Base-by-base conservation (phyloP, 1,284 basidiomycete genomes). In the Ustilago loliicola region DNA sequence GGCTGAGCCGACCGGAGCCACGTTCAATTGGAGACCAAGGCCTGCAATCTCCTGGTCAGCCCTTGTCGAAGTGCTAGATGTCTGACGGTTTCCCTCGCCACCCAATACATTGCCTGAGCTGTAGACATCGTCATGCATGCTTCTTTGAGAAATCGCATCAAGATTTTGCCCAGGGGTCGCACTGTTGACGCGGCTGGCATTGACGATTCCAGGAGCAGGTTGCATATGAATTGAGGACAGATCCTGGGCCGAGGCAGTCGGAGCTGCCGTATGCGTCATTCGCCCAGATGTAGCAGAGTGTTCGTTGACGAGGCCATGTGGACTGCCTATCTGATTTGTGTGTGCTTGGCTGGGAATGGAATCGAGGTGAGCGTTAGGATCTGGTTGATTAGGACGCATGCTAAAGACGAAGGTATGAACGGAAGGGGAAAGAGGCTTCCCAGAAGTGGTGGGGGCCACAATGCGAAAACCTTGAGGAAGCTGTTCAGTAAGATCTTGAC, bases 401-500 rank as follows among this genome's bases (percentile, higher is more conserved):
- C 25, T 50, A 25, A 45, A 57, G 21, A 13, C 47, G 40, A 45
- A 57, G 2, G 55, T 19, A 23, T 27, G 53, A 25, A 6, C 9
- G 13, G 34, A 21, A 21, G 53, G 5, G n/a, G 30, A 11, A 21
- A 23, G 1, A 52, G 25, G 29, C 23, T 10, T 30, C 29, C 4
- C 19, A 8, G 11, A 30, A 25, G 21, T n/a, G 7, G 45, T 10
- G 8, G 7, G 23, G 15, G 48, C 25, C 25, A 50, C 15, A 13
- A 19, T 1, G 38, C 19, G 9, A 15, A 8, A 3, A 25, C 27
- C 7, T 5, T 17, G 38, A 9, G 7, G 9, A 15, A 66, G 13
- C 10, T 57, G 61, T 19, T 53, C 45, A 13, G 66, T 69, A n/a
- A 75, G 19, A 40, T 66, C 60, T 59, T 56, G 50, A 48, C n/a